Evolutionary conservation across 495 filamentous ascomycete species (phyloP), one percentile per base, ranked within the genome.

Genomic region (Daldinia concentrica): DNA sequence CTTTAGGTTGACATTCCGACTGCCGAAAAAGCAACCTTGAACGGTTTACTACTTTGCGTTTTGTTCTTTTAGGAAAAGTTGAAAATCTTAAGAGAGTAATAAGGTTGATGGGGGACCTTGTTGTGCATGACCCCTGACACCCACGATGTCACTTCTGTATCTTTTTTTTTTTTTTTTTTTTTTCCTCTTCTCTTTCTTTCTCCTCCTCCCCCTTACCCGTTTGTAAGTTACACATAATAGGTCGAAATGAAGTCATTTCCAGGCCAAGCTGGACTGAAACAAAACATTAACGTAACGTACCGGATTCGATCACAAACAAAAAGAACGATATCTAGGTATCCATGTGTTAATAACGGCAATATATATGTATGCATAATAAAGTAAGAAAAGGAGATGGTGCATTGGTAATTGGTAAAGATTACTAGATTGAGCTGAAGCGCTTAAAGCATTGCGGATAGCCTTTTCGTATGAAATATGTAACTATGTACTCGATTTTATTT

Each of bases 1-100:
- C 64, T 64, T 64, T 74, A 71, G 72, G 68, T 71, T 74, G 68
- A 71, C 72, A 71, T 74, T 68, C 72, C 72, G 72, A 74, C 59
- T 67, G 72, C 72, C 72, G 72, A 71, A 55, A 68, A 64, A 64
- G 55, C 54, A 71, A 71, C 68, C 71, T 69, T 66, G 71, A 66
- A 69, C 43, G 22, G 48, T 55, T 63, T 50, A 39, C 30, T 68
- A 48, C 45, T 65, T 65, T 66, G 30, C 39, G 22, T 68, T 65
- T 60, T 57, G 30, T 69, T 69, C 57, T 69, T 69, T 65, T 68
- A 14, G 65, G 65, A 60, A 73, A 73, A 58, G 70, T 57, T 68
- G 62, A 24, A 64, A 72, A 68, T 72, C 64, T 68, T 64, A 63
- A 69, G 45, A 58, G 52, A 54, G 32, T 26, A 68, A 62, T 68